Conservation (phyloP, 805 yeast genomes). For the Ogataea saltuana region DNA sequence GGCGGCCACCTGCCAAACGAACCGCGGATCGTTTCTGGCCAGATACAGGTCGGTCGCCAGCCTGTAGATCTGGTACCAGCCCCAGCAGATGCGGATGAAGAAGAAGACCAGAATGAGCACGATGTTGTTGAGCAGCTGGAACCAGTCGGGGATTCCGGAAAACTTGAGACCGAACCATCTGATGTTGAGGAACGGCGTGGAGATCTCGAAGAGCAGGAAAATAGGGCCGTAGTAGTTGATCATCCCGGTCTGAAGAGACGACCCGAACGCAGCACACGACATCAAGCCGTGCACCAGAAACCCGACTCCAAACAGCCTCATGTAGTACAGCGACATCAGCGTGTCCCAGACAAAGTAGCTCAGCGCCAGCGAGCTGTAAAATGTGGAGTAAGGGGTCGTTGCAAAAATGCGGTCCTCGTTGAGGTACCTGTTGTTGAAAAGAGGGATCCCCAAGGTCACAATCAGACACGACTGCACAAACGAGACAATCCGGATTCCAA, state of each 20-base stretch:
- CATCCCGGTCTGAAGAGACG: constrained; percentile 26
- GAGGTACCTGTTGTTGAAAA: constrained; percentile 31
- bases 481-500: constrained; percentile 37
- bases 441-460: constrained; percentile 32
- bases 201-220: constrained; percentile 38
- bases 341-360: constrained; percentile 41
- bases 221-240: constrained; percentile 38
- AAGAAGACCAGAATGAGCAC: constrained; percentile 37
- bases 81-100: constrained; percentile 39
- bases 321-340: constrained; percentile 29
- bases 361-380: constrained; percentile 34
- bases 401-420: constrained; percentile 35
- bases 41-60: constrained; percentile 32
- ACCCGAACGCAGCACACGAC: constrained; percentile 35
- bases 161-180: constrained; percentile 41
- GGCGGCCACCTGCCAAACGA: constrained; percentile 27
- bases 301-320: constrained; percentile 36
- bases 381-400: constrained; percentile 35
- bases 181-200: constrained; percentile 40
- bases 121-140: constrained; percentile 36
- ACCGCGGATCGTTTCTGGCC: constrained; percentile 32
- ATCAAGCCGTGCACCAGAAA: constrained; percentile 39
- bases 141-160: constrained; percentile 27
- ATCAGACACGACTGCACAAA: constrained; percentile 36
- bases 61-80: constrained; percentile 38